Conservation (phyloP, 1,284 basidiomycete species). For the Lignosus rhinocerotis region DNA sequence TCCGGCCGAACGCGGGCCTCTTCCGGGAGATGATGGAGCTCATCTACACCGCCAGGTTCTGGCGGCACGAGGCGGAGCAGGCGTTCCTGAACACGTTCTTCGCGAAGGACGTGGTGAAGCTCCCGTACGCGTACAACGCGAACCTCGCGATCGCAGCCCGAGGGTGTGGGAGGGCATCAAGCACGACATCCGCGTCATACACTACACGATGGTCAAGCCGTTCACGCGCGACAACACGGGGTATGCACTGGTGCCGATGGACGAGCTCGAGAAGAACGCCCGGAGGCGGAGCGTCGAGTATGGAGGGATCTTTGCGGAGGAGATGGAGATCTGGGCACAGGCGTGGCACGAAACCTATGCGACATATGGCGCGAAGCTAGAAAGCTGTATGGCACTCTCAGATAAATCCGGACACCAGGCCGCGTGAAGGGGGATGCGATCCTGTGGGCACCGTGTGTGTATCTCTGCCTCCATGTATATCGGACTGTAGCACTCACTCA, state of each 20-base stretch:
- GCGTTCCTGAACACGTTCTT: constrained; percentile 48
- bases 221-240: constrained; percentile 31
- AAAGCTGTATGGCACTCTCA: constrained; percentile 18
- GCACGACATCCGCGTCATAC: constrained; percentile 39
- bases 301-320: constrained; percentile 32
- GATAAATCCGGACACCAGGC: constrained; percentile 6
- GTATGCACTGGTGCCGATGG: constrained; percentile 27
- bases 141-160: constrained; percentile 43
- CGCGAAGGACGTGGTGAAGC: constrained; percentile 37
- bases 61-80: constrained; percentile 41
- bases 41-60: constrained; percentile 35
- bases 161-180: constrained; percentile 38
- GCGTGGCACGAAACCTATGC: constrained; percentile 33
- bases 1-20: constrained; percentile 35
- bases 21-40: constrained; percentile 36
- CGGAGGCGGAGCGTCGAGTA: constrained; percentile 20
- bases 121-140: constrained; percentile 49
- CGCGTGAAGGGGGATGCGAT: background rate
- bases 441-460: background rate
- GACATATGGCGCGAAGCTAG: constrained; percentile 17
- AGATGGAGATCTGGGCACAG: constrained; percentile 38
- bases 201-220: constrained; percentile 44
- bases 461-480: background rate
- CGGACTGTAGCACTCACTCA: no score
- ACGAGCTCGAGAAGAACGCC: constrained; percentile 29